Evolutionary conservation across 768 basidiomycete genomes (phyloP).

Genomic region (Clathrus columnatus): DNA sequence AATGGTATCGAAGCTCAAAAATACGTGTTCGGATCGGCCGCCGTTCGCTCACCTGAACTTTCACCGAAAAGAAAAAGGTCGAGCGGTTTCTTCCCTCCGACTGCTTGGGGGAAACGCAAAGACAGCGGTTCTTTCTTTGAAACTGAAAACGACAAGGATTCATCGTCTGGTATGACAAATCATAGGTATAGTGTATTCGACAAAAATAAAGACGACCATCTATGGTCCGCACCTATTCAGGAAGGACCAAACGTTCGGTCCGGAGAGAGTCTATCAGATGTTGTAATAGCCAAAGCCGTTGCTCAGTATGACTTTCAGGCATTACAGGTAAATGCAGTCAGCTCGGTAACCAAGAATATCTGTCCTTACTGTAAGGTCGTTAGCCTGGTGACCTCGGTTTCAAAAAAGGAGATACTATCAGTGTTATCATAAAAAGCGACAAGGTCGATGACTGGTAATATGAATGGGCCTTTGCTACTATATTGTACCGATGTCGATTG

Average conservation of each 20-base stretch:
- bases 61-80: slow-evolving; percentile 37
- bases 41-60: slow-evolving; percentile 30
- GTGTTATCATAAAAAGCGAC: slow-evolving; percentile 57
- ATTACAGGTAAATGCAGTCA: slow-evolving; percentile 52
- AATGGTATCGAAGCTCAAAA: slow-evolving; percentile 21
- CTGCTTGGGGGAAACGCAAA: slow-evolving; percentile 47
- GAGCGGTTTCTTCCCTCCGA: slow-evolving; percentile 48
- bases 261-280: slow-evolving; percentile 39
- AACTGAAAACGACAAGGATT: slow-evolving; percentile 11
- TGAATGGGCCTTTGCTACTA: slow-evolving; percentile 14
- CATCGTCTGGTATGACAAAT: background rate
- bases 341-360: background rate
- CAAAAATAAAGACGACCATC: background rate
- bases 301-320: slow-evolving; percentile 69
- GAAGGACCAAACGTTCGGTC: slow-evolving; percentile 27
- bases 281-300: slow-evolving; percentile 64
- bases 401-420: slow-evolving; percentile 65
- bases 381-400: slow-evolving; percentile 72
- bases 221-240: slow-evolving; percentile 37
- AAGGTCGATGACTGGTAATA: slow-evolving; percentile 68
- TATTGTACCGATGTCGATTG: background rate
- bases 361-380: slow-evolving; percentile 8
- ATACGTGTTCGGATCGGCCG: slow-evolving; percentile 57
- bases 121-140: slow-evolving; percentile 50
- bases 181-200: background rate